Conservation (phyloP, 192 early-diverging fungal species). For the Anaeromyces robustus region DNA sequence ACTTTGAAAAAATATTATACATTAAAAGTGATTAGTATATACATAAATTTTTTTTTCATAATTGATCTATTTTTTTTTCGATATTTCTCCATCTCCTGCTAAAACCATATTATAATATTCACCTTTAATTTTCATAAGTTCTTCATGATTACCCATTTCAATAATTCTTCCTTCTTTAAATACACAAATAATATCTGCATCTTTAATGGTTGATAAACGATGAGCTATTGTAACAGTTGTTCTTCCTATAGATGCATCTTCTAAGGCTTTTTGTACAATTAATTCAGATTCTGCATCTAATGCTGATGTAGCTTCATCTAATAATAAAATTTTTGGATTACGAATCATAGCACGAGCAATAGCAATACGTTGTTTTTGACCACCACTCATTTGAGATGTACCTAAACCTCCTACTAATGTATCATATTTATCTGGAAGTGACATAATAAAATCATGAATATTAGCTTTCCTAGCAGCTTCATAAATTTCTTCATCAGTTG, state of each 20-base stretch:
- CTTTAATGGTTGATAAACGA: background rate
- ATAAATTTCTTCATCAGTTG: constrained; percentile 10
- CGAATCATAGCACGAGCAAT: constrained; percentile 14
- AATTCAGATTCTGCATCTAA: constrained; percentile 56
- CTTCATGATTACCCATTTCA: background rate
- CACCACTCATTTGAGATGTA: constrained; percentile 43
- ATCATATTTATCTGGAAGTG: constrained; percentile 22
- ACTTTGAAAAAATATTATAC: too few relatives aligned
- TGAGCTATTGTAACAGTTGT: background rate
- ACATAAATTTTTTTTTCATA: too few relatives aligned
- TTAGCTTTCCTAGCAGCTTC: constrained; percentile 37
- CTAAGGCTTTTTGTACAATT: background rate
- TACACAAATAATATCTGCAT: background rate
- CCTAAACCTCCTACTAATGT: constrained; percentile 30
- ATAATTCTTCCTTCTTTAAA: background rate
- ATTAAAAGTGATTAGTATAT: too few relatives aligned
- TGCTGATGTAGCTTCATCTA: constrained; percentile 45
- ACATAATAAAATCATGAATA: constrained; percentile 36
- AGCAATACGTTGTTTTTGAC: constrained; percentile 70
- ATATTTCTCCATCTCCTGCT: background rate
- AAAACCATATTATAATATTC: background rate
- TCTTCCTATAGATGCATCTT: background rate
- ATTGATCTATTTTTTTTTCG: background rate
- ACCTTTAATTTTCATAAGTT: background rate
- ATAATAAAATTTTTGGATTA: constrained; percentile 29